Evolutionary conservation across 2,329 filamentous ascomycete species (phyloP), one percentile per base, ranked within the genome.

Genomic region (Diaporthe sp.): DNA sequence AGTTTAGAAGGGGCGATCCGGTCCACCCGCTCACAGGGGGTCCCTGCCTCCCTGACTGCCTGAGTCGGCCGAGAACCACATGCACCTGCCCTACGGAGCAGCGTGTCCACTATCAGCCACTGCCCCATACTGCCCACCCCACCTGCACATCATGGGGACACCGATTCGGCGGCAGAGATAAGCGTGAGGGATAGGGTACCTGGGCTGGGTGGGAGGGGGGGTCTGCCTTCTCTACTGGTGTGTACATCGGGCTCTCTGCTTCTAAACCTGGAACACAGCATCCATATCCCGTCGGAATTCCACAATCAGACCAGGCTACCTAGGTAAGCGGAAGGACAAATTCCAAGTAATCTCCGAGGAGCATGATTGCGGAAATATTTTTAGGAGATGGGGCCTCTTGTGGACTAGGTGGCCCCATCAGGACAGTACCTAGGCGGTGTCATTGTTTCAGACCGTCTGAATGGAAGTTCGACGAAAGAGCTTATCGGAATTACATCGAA

Each of bases 1-100:
- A 54, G n/a, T 52, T 68, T 52, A 68, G 64, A 68, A 68, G 64
- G 64, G 64, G 47, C 47, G 64, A 68, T 68, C 64, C 33, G 47
- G 33, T 40, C 64, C 64, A 68, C 64, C 47, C 15, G 22, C 33
- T n/a, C 47, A 68, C 64, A 54, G 19, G 64, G 64, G 33, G 47
- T 3, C 64, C 64, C 33, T 67, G 42, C 28, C 61, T 35, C 64
- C 45, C 64, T 68, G 47, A 40, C 45, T 67, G 45, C 64, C 45
- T 67, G 64, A 68, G 64, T 54, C 64, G 47, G 64, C 64, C 64
- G 64, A 68, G 64, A 68, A 28, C 64, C 45, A 54, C 45, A 17
- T 68, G 45, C 30, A 54, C 64, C 64, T 68, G 64, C 64, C 64
- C 64, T 68, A 68, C 47, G 47, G 33, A 68, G 64, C 33, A 22